Evolutionary conservation across 352 stramenopile species (phyloP), one percentile per base, ranked within the genome.

Genomic region (Phytophthora crassamura): DNA sequence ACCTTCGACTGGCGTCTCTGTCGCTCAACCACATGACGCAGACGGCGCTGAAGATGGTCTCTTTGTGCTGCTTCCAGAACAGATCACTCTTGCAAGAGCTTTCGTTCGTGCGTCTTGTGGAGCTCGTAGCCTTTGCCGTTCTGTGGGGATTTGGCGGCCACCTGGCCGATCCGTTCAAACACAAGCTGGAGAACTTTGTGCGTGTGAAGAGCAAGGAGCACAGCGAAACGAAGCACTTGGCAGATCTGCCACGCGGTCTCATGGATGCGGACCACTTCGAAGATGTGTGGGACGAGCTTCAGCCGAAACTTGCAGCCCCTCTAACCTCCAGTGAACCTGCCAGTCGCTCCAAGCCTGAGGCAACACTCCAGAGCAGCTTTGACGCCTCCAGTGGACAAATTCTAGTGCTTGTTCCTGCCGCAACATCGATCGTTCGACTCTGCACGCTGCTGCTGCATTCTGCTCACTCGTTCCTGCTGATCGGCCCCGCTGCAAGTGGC

Each of bases 101-200:
- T 0, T 55, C 75, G 1, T 56, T 58, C 1, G 12, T 60, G 0
- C 65, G 80, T 41, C 30, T 86, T 8, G 55, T 69, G 2, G 65
- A 75, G 8, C 36, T 88, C 2, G 64, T 79, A 10, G 69, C 64
- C 0, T 89, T 88, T 43, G 62, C 74, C n/a, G 61, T 87, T 3
- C 50, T 85, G 0, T 91, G 78, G 80, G 80, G 78, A 0, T 78
- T 86, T 42, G 30, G 54, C 4, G 78, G 80, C 0, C 82, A 89
- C n/a, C 34, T 88, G 0, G 28, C 30, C 7, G 78, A 87, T 20
- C 14, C 65, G 0, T 52, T 67, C 9, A 74, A 75, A 11, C 61
- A 74, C 20, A 89, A 89, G 22, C 42, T 91, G 11, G 82, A 91
- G 30, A 73, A 71, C 22, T 75, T 73, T 35, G 25, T 89, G 7